Evolutionary conservation across 306 rosid genomes (phyloP).

Genomic region (Inga leiocalycina): DNA sequence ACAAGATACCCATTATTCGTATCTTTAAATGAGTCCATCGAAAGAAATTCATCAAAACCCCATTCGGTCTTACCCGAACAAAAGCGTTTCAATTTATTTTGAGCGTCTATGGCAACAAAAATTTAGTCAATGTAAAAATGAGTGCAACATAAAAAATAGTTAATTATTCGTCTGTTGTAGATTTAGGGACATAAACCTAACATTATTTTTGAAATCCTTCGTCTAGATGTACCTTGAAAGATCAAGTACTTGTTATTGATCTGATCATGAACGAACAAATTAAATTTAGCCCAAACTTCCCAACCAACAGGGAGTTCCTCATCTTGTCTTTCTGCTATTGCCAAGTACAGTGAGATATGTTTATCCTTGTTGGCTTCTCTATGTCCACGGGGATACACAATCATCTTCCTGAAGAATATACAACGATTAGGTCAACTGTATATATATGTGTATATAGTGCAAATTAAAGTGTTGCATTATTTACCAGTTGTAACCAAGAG

Average conservation of each 20-base stretch:
- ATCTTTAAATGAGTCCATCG: background rate
- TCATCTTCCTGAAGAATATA: background rate
- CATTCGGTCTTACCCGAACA: background rate
- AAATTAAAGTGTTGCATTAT: no score
- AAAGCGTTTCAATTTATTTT: background rate
- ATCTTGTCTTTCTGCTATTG: background rate
- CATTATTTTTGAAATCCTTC: no score
- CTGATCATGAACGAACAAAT: background rate
- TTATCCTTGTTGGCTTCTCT: background rate
- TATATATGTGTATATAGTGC: no score
- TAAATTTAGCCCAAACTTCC: background rate
- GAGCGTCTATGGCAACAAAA: background rate
- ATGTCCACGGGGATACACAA: background rate
- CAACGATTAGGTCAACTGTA: background rate
- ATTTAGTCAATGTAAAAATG: no score
- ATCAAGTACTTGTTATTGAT: background rate
- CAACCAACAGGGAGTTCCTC: background rate
- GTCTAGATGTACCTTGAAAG: background rate
- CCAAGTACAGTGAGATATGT: background rate
- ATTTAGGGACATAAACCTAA: no score
- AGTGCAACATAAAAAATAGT: no score
- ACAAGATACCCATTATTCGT: background rate
- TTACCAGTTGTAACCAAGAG: background rate
- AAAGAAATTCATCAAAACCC: background rate
- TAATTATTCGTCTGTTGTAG: no score